Percentiles rank a stretch among this genome's conserved stretches.
Conservation (phyloP, 352 stramenopile genomes). For the Thalassiosira delicatula region DNA sequence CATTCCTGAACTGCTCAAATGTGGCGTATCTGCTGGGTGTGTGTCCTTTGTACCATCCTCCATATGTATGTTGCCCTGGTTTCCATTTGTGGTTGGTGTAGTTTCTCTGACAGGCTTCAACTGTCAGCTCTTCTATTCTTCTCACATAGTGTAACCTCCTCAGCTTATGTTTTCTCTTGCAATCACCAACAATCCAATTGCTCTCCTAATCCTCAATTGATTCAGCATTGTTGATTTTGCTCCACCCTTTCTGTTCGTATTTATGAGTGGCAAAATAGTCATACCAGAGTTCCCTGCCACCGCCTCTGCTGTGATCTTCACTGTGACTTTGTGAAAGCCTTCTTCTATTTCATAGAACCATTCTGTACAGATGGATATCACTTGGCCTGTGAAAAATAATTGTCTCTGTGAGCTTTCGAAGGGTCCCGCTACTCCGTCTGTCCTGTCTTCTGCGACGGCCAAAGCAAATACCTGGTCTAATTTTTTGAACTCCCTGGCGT, state of each 20-base stretch:
- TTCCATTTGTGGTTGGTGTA: neutral
- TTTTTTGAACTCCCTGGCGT: conserved; percentile 35
- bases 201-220: neutral
- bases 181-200: neutral
- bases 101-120: neutral
- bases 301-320: neutral
- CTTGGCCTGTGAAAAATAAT: neutral
- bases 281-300: neutral
- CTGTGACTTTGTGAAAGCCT: neutral
- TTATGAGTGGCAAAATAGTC: neutral
- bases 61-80: neutral
- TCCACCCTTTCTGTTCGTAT: neutral
- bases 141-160: neutral
- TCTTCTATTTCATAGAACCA: neutral
- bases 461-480: conserved; percentile 22
- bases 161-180: neutral
- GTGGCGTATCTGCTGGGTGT: neutral
- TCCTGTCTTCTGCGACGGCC: neutral
- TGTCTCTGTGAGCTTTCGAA: neutral
- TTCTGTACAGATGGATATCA: neutral
- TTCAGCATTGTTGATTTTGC: neutral
- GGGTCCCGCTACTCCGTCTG: neutral
- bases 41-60: neutral
- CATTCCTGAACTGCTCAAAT: neutral
- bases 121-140: neutral